Evolutionary conservation across 2,329 filamentous ascomycete species (phyloP).

Genomic region (Dothidotthia symphoricarpi): DNA sequence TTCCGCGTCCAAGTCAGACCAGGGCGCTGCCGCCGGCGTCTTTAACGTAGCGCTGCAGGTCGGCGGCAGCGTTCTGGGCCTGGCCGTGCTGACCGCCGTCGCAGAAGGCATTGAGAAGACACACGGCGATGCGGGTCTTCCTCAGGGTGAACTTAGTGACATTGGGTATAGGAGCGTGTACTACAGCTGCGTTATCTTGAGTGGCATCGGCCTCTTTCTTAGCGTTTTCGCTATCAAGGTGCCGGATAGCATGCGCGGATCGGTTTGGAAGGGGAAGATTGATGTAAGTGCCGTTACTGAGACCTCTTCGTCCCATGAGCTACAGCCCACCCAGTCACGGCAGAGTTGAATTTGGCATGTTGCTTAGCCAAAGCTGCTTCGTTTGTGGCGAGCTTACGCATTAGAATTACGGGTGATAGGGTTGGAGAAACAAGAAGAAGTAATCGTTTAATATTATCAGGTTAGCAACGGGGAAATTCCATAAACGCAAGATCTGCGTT

Average conservation of each 20-base stretch:
- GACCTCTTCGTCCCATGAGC: not conserved
- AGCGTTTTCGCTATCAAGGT: conserved; percentile 1
- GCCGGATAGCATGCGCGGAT: conserved; percentile 1
- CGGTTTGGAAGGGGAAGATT: not conserved
- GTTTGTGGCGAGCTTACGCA: too few relatives aligned
- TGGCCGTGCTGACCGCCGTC: not conserved
- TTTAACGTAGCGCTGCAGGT: conserved; percentile 2
- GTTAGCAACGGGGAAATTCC: too few relatives aligned
- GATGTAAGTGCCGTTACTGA: not conserved
- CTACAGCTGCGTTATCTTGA: conserved; percentile 1
- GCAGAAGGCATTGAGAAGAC: not conserved
- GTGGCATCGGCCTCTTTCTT: not conserved
- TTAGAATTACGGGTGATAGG: too few relatives aligned
- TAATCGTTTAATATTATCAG: too few relatives aligned
- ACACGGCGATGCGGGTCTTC: not conserved
- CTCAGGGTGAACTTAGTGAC: not conserved
- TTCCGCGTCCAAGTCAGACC: not conserved
- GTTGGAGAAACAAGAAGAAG: too few relatives aligned
- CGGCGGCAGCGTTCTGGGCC: conserved; percentile 1
- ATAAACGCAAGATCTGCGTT: too few relatives aligned
- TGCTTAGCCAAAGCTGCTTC: too few relatives aligned
- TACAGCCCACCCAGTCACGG: not conserved
- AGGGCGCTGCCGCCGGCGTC: conserved; percentile 1
- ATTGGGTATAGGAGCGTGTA: conserved; percentile 1
- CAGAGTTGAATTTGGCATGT: not conserved